Evolutionary conservation across 495 filamentous ascomycete species (phyloP), one percentile per base, ranked within the genome.

Genomic region (Penicillium silybi): DNA sequence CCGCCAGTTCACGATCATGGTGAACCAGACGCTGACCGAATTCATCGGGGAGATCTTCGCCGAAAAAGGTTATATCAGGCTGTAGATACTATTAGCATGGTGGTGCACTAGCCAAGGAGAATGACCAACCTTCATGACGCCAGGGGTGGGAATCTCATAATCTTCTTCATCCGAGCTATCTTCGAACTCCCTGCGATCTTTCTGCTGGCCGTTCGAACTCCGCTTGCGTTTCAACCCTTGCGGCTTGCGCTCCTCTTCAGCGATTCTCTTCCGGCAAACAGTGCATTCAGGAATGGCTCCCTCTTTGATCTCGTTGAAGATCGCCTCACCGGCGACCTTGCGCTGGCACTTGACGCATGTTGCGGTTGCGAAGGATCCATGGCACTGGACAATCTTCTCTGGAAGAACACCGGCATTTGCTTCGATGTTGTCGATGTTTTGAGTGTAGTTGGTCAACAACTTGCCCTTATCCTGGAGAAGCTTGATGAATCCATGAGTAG

Each of bases 361-460:
- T 7, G 93, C 93, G 8, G 85, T 92, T 9, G 92, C 93, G 64
- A 96, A 98, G 11, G 88, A 93, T 44, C 93, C 93, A 57, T 98
- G 93, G 63, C 93, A 97, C 66, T 98, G 93, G 18, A 98, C 85
- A 10, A 98, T 82, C 52, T 95, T 96, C 32, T 92, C 86, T 0
- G 83, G 77, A 6, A 68, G 62, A 42, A 98, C 92, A 13, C 93
- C 93, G 1, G 92, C 93, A 49, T 87, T 84, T 27, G 81, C 82
- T 64, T 98, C 93, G 42, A 98, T 86, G 60, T 97, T 97, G 73
- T 98, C 93, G 59, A 98, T 98, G 65, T 98, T 98, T 67, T 98
- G 93, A 2, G 92, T 95, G 71, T 96, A 98, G 69, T 97, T 96
- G 22, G 92, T 97, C 44, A 97, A 78, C 17, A 98, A 82, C 62